Percentiles rank a stretch among this genome's conserved stretches.
These are phyloP conservation scores for Singerocomus inundabilis DNA, from an alignment of 1,284 basidiomycete genomes.

Conservation along the genomic window DNA sequence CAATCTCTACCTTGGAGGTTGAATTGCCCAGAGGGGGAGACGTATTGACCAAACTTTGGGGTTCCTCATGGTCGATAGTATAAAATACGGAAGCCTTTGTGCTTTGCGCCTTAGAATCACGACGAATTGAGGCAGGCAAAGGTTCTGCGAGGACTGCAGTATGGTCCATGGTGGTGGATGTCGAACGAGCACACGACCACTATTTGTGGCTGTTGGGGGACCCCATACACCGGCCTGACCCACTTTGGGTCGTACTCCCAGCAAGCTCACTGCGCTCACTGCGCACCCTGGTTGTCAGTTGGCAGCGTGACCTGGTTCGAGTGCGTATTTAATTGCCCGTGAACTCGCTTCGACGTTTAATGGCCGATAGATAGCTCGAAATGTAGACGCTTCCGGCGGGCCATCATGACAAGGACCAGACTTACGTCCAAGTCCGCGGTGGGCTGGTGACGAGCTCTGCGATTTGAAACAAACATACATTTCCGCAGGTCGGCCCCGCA, in stretches of 20 bases:
- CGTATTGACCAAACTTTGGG: constrained; percentile 1
- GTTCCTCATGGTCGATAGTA: constrained; percentile 3
- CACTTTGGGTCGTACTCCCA: no score
- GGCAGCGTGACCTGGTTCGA: background rate
- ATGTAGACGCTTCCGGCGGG: constrained; percentile 3
- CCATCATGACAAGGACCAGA: constrained; percentile 10
- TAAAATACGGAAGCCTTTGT: constrained; percentile 6
- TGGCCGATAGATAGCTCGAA: constrained; percentile 13
- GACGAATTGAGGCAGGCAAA: background rate
- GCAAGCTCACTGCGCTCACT: background rate
- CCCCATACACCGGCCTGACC: background rate
- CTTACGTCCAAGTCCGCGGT: constrained; percentile 24
- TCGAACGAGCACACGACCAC: constrained; percentile 25
- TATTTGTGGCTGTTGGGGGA: constrained; percentile 4
- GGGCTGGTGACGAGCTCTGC: constrained; percentile 13
- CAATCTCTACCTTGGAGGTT: constrained; percentile 21
- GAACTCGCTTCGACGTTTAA: constrained; percentile 3
- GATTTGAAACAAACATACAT: constrained; percentile 4
- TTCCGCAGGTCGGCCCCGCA: constrained; percentile 19
- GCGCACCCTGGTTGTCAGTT: background rate
- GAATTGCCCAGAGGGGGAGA: constrained; percentile 2
- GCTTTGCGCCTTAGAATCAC: constrained; percentile 4
- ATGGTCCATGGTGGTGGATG: constrained; percentile 13
- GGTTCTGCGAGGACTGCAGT: constrained; percentile 10
- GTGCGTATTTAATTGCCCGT: constrained; percentile 9